Evolutionary conservation across 106 monocot genomes (phyloP).

Genomic region (Amphibolis antarctica): DNA sequence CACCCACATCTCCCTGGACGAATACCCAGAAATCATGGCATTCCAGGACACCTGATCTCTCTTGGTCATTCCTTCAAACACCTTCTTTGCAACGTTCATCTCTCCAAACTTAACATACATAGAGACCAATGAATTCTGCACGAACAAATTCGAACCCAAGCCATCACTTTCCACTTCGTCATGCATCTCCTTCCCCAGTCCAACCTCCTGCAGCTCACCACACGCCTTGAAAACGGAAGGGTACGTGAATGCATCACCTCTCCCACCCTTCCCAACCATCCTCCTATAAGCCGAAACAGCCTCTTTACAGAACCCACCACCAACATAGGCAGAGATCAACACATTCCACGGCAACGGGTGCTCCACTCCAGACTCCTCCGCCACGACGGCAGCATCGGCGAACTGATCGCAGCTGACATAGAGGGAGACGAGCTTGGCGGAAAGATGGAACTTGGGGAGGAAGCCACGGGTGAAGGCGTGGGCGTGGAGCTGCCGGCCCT

Average conservation of each 20-base stretch:
- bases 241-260: conserved; percentile 48
- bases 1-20: conserved; percentile 26
- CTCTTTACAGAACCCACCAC: conserved; percentile 12
- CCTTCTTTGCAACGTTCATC: conserved; percentile 30
- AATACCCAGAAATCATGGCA: conserved; percentile 52
- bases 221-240: conserved; percentile 62
- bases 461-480: conserved; percentile 39
- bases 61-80: conserved; percentile 63
- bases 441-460: conserved; percentile 12
- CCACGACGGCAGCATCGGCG: conserved; percentile 25
- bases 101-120: conserved; percentile 61
- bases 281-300: conserved; percentile 24
- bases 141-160: conserved; percentile 32
- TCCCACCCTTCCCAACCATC: conserved; percentile 34
- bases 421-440: conserved; percentile 35
- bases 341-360: conserved; percentile 44
- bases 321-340: conserved; percentile 40
- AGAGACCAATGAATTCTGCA: conserved; percentile 44
- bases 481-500: conserved; percentile 59
- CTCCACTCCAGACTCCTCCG: conserved; percentile 1
- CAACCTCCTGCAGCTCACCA: conserved; percentile 33
- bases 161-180: conserved; percentile 9
- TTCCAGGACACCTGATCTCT: conserved; percentile 78
- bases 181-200: conserved; percentile 38
- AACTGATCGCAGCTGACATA: conserved; percentile 30